Percentiles rank a stretch among this genome's conserved stretches.
Conservation (phyloP, 2,329 filamentous ascomycete genomes). For the Ophiostoma angusticollis region DNA sequence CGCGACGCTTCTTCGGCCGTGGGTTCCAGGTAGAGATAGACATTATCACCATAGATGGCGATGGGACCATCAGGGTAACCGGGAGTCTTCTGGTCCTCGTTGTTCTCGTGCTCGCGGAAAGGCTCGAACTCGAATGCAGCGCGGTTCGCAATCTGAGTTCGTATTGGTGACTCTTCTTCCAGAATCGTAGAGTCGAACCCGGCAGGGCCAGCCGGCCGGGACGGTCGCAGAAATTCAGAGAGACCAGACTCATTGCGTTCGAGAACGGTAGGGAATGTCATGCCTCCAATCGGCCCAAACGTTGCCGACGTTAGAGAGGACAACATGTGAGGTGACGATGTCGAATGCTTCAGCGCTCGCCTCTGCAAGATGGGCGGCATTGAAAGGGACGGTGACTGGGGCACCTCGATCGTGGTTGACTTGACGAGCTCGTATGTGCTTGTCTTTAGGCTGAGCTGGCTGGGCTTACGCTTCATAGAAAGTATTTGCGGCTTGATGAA, state of each 20-base stretch:
- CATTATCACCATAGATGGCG: slow-evolving; percentile 64
- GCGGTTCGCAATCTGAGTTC: slow-evolving; percentile 48
- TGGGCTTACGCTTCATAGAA: slow-evolving; percentile 59
- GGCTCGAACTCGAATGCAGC: slow-evolving; percentile 46
- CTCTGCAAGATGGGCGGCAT: slow-evolving; percentile 45
- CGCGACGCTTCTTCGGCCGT: slow-evolving; percentile 62
- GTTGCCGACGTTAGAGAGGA: slow-evolving; percentile 44
- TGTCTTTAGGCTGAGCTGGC: slow-evolving; percentile 66
- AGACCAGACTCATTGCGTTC: slow-evolving; percentile 48
- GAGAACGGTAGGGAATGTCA: slow-evolving; percentile 49
- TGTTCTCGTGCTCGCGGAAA: slow-evolving; percentile 54
- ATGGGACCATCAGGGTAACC: slow-evolving; percentile 74
- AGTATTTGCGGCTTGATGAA: slow-evolving; percentile 73
- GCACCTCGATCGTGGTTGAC: slow-evolving; percentile 37
- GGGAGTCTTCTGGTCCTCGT: slow-evolving; percentile 68
- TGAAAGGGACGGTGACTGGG: slow-evolving; percentile 38
- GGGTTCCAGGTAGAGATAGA: slow-evolving; percentile 70
- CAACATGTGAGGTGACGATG: slow-evolving; percentile 54
- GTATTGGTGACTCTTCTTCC: slow-evolving; percentile 46
- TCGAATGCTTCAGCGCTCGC: slow-evolving; percentile 52
- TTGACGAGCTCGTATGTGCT: slow-evolving; percentile 44
- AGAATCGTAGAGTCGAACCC: slow-evolving; percentile 32
- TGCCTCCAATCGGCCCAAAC: slow-evolving; percentile 48
- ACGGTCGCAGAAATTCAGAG: slow-evolving; percentile 44
- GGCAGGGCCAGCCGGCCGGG: slow-evolving; percentile 25